Percentiles rank a stretch among this genome's conserved stretches.
Conservation (phyloP, 1,284 basidiomycete species). For the Athelia psychrophila region DNA sequence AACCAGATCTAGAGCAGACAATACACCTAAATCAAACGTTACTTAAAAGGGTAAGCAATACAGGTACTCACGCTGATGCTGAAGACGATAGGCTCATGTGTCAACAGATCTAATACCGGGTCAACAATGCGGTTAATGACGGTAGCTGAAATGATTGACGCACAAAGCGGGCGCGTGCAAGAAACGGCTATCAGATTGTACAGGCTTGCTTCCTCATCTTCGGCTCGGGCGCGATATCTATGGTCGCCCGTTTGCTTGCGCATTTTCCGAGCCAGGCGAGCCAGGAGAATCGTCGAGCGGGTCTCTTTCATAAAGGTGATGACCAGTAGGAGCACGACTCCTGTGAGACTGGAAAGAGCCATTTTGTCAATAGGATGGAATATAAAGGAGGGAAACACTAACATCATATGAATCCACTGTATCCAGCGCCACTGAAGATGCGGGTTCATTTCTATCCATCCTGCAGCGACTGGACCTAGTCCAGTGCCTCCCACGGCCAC, state of each 20-base stretch:
- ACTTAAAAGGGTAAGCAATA: slow-evolving; percentile 30
- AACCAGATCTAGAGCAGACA: slow-evolving; percentile 61
- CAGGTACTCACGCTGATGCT: slow-evolving; percentile 57
- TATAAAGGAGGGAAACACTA: slow-evolving; percentile 10
- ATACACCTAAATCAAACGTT: background rate
- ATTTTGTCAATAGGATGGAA: background rate
- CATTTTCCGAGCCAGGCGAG: slow-evolving; percentile 38
- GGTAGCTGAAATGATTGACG: slow-evolving; percentile 12
- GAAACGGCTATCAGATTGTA: slow-evolving; percentile 46
- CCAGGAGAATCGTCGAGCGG: slow-evolving; percentile 43
- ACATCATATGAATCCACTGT: slow-evolving; percentile 63
- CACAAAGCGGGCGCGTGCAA: slow-evolving; percentile 49
- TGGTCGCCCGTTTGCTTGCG: slow-evolving; percentile 46
- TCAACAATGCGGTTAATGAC: background rate
- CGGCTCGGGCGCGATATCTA: slow-evolving; percentile 45
- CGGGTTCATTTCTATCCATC: slow-evolving; percentile 52
- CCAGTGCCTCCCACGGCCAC: slow-evolving; percentile 47
- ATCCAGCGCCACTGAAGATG: slow-evolving; percentile 66
- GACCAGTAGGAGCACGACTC: slow-evolving; percentile 28
- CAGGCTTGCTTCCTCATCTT: slow-evolving; percentile 44
- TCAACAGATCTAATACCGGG: slow-evolving; percentile 38
- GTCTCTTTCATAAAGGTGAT: slow-evolving; percentile 45
- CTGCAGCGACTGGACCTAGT: slow-evolving; percentile 50
- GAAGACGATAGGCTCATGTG: slow-evolving; percentile 60
- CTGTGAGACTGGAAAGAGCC: slow-evolving; percentile 29